Base-by-base conservation (phyloP, 352 stramenopile genomes). In the Phytophthora sansomeana region DNA sequence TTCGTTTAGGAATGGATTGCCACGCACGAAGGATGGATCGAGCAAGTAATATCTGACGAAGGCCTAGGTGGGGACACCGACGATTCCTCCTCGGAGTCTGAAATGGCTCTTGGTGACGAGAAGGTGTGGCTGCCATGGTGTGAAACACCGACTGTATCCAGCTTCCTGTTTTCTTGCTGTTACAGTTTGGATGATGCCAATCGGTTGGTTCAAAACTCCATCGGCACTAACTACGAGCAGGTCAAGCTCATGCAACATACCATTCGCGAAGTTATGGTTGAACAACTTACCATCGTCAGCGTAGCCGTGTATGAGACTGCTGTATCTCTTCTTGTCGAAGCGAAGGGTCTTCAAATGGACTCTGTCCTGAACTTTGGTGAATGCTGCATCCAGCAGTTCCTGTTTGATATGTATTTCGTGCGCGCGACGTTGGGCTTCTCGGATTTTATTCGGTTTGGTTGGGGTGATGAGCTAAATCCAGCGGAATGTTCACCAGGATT, bases 361-460 rank as follows among this genome's bases (percentile, higher is more conserved):
- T 77, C 70, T 6, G 67, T 85, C 28, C 65, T 95, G 28, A 92
- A 95, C 46, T 95, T 96, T 63, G 89, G 89, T 28, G 84, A 96
- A 66, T 93, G 75, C 50, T 94, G 84, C 56, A 83, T 92, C 52
- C 76, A 91, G 55, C 89, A 96, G 70, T 93, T 93, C 56, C 73
- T 96, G 7, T 96, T 96, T 51, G 89, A 96, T 56, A 88, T 96
- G 81, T 95, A 96, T 63, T 96, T 95, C 67, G 83, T 96, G 32
- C 89, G 89, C 6, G 85, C 88, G 13, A 92, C 85, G 13, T 72
- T 95, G 21, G 89, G 89, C 9, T 93, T 93, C 57, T 92, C 83
- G 7, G 87, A 93, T 55, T 96, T 96, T 43, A 80, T 94, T 59
- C 89, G 89, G 24, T 96, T 96, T 60, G 89, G 87, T 32, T 96